Conservation (phyloP, 257 asterid species). For the Penstemon barbatus region DNA sequence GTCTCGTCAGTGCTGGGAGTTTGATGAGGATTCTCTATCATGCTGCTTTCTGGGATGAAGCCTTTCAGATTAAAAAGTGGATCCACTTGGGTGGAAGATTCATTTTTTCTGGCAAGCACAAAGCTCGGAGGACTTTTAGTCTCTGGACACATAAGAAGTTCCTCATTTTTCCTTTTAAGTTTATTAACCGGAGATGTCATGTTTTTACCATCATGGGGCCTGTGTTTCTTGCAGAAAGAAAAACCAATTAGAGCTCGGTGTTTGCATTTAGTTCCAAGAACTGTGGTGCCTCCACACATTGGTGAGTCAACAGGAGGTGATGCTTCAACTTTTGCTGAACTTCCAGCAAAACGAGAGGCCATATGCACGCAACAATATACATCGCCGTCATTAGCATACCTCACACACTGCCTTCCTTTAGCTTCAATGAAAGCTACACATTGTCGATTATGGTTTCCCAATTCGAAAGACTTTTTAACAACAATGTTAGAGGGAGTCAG, state of each 20-base stretch:
- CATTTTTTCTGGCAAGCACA: constrained; percentile 40
- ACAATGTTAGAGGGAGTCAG: constrained; percentile 47
- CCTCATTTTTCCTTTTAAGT: constrained; percentile 68
- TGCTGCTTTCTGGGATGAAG: constrained; percentile 35
- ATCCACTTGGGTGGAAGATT: constrained; percentile 42
- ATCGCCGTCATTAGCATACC: constrained; percentile 91
- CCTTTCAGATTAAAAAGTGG: constrained; percentile 46
- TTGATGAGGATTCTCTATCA: constrained; percentile 39
- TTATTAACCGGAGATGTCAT: constrained; percentile 42
- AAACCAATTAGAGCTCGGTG: constrained; percentile 83
- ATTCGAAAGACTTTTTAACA: constrained; percentile 43
- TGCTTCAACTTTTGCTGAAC: constrained; percentile 57
- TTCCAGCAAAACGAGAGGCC: constrained; percentile 62
- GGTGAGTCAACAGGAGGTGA: constrained; percentile 52
- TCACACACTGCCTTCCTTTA: constrained; percentile 93
- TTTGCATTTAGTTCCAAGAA: constrained; percentile 93
- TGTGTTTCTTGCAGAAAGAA: constrained; percentile 96
- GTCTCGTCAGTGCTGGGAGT: constrained; percentile 39
- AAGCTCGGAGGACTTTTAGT: constrained; percentile 37
- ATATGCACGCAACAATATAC: constrained; percentile 94
- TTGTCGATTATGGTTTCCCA: constrained; percentile 65
- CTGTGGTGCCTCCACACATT: constrained; percentile 97
- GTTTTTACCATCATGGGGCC: constrained; percentile 58
- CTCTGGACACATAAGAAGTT: constrained; percentile 33
- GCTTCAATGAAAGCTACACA: constrained; percentile 87